phyloP scores from a whole-genome alignment of 352 stramenopile genomes.

The Albugo laibachii region DNA sequence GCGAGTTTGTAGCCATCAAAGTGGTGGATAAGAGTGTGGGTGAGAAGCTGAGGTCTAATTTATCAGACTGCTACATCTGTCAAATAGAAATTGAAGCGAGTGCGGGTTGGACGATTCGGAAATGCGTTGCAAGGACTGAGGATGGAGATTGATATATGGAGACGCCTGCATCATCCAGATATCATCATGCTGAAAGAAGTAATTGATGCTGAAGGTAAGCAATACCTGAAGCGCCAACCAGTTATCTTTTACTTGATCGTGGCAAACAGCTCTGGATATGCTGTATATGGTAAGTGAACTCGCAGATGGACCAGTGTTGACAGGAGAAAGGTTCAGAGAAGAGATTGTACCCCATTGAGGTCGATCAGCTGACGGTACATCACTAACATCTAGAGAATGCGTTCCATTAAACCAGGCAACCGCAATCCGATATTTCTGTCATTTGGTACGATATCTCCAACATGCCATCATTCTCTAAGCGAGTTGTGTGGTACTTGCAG shows the following conservation, averaged over 20 bases:
- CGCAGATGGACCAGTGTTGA: constrained; percentile 42
- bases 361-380: neutral
- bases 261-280: constrained; percentile 31
- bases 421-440: constrained; percentile 56
- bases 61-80: neutral
- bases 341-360: neutral
- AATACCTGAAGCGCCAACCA: neutral
- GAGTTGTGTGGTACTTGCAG: constrained; percentile 8
- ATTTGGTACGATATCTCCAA: constrained; percentile 21
- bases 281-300: constrained; percentile 75
- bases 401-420: constrained; percentile 31
- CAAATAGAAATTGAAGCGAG: constrained; percentile 24
- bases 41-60: too few relatives aligned
- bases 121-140: constrained; percentile 68
- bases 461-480: neutral
- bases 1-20: constrained; percentile 52
- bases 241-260: neutral
- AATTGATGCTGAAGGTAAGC: constrained; percentile 82
- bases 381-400: constrained; percentile 37
- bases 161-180: constrained; percentile 90
- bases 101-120: constrained; percentile 43
- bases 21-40: constrained; percentile 46
- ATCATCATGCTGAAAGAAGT: constrained; percentile 88
- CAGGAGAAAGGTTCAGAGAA: constrained; percentile 31
- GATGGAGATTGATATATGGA: constrained; percentile 93